A percentile compares a stretch with the other conserved stretches of the same genome.
Evolutionary conservation across 371 early-diverging fungal species (phyloP).

Genomic region (Saksenaea vasiformis): DNA sequence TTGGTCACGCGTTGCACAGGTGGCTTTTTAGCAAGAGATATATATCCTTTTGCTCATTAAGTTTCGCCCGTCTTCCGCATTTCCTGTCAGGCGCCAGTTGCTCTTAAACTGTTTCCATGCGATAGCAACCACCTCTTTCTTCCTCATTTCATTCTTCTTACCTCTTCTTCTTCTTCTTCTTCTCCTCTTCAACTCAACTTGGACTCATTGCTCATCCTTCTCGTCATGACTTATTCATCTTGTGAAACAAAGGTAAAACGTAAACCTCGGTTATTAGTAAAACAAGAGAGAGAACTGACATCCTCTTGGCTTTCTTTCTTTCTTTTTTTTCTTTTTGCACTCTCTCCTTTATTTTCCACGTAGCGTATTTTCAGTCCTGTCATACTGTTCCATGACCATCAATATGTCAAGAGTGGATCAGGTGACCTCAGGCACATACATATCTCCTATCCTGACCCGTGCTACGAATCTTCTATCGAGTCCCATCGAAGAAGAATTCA

Average conservation of each 20-base stretch:
- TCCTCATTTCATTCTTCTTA: not conserved
- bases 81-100: constrained; percentile 5
- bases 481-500: constrained; percentile 30
- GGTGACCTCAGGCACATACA: constrained; percentile 37
- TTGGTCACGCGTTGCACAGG: constrained; percentile 23
- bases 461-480: constrained; percentile 26
- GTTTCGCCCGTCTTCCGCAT: constrained; percentile 5
- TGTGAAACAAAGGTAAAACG: not conserved
- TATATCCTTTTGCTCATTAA: constrained; percentile 2
- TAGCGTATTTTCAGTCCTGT: constrained; percentile 39
- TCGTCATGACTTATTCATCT: not conserved
- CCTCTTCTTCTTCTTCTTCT: not conserved
- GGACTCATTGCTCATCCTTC: not conserved
- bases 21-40: constrained; percentile 14
- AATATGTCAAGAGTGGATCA: constrained; percentile 33
- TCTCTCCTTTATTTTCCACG: not conserved
- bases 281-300: not conserved
- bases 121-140: not conserved
- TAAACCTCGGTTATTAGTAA: no score
- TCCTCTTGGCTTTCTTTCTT: not conserved
- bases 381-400: constrained; percentile 42
- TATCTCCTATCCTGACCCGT: constrained; percentile 33
- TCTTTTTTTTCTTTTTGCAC: not conserved
- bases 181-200: not conserved
- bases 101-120: constrained; percentile 6